Evolutionary conservation across 805 yeast species (phyloP).

Genomic region (Wickerhamiella nectarea): DNA sequence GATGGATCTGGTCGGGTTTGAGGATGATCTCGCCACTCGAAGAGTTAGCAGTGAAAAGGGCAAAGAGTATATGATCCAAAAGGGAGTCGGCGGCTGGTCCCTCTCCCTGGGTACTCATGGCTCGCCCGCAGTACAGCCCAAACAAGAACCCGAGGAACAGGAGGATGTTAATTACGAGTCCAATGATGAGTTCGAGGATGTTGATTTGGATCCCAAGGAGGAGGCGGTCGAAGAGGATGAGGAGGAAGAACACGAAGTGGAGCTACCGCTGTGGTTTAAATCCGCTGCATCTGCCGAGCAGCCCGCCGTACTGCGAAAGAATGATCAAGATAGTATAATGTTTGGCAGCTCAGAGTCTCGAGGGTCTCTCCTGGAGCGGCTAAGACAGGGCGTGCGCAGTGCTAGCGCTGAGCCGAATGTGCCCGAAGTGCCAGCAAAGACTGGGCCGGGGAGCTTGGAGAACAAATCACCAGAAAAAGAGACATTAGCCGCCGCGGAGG

Average conservation of each 20-base stretch:
- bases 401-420: too few relatives aligned
- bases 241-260: neutral
- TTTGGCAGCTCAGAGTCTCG: too few relatives aligned
- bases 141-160: conserved; percentile 21
- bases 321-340: too few relatives aligned
- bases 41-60: conserved; percentile 78
- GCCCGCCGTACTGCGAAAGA: too few relatives aligned
- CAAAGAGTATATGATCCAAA: conserved; percentile 56
- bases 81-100: conserved; percentile 76
- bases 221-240: neutral
- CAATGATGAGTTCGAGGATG: conserved; percentile 62
- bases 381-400: too few relatives aligned
- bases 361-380: too few relatives aligned
- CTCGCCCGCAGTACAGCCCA: conserved; percentile 26
- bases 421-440: too few relatives aligned
- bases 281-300: neutral
- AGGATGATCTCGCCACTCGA: conserved; percentile 29
- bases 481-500: too few relatives aligned
- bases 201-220: conserved; percentile 28
- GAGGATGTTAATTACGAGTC: conserved; percentile 25
- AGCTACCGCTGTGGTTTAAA: neutral
- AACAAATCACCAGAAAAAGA: too few relatives aligned
- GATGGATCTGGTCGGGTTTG: conserved; percentile 74
- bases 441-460: too few relatives aligned
- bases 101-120: conserved; percentile 40